Percentiles rank a stretch among this genome's conserved stretches.
Evolutionary conservation across 495 filamentous ascomycete genomes (phyloP).

Genomic region (Neurospora intermedia): DNA sequence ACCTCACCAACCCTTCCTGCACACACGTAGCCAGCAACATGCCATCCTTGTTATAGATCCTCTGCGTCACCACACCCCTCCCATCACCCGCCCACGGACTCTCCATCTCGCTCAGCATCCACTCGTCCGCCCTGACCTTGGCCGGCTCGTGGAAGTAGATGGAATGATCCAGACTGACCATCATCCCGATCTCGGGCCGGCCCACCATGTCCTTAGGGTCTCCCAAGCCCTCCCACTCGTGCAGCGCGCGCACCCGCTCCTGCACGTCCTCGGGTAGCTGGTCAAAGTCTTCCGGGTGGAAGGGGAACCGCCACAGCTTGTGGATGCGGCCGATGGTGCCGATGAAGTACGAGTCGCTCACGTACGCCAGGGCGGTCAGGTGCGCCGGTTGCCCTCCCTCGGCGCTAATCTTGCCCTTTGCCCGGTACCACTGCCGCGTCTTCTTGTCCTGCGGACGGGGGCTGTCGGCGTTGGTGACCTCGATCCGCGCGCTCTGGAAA

Average conservation of each 20-base stretch:
- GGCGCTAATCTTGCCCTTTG: slow-evolving; percentile 55
- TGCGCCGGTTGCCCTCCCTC: slow-evolving; percentile 65
- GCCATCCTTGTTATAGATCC: slow-evolving; percentile 78
- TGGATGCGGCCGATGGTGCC: slow-evolving; percentile 75
- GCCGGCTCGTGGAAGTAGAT: slow-evolving; percentile 90
- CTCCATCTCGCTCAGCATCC: slow-evolving; percentile 87
- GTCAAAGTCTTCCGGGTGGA: slow-evolving; percentile 24
- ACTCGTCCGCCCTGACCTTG: slow-evolving; percentile 77
- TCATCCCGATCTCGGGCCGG: slow-evolving; percentile 68
- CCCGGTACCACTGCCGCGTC: slow-evolving; percentile 68
- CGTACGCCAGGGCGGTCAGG: slow-evolving; percentile 79
- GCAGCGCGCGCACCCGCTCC: slow-evolving; percentile 21
- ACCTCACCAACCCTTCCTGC: slow-evolving; percentile 47
- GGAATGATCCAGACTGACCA: slow-evolving; percentile 87
- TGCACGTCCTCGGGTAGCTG: slow-evolving; percentile 19
- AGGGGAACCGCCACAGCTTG: slow-evolving; percentile 51
- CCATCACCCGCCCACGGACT: slow-evolving; percentile 92
- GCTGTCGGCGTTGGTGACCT: slow-evolving; percentile 32
- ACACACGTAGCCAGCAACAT: slow-evolving; percentile 74
- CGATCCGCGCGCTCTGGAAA: slow-evolving; percentile 46
- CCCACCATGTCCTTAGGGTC: slow-evolving; percentile 27
- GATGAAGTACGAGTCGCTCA: slow-evolving; percentile 86
- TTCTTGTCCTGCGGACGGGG: slow-evolving; percentile 50
- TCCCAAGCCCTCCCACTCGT: slow-evolving; percentile 33
- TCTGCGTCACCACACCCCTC: slow-evolving; percentile 74